Conservation (phyloP, 352 stramenopile species). For the Discostella stelligera region DNA sequence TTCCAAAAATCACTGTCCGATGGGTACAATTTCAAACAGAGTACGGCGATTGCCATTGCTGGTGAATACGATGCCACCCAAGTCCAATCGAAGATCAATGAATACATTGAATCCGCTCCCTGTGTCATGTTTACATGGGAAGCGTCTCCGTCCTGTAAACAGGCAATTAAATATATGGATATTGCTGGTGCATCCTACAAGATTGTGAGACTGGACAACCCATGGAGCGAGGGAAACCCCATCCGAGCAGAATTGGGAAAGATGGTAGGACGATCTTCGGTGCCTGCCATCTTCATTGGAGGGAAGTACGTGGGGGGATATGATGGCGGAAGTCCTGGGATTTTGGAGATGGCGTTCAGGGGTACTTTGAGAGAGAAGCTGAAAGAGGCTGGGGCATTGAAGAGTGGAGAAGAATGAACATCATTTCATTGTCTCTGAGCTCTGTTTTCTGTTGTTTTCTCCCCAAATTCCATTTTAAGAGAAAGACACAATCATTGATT, state of each 20-base stretch:
- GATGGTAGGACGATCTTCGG: constrained; percentile 51
- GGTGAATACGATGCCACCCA: constrained; percentile 57
- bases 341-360: constrained; percentile 71
- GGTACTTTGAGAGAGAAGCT: constrained; percentile 60
- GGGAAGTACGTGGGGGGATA: constrained; percentile 71
- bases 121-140: constrained; percentile 71
- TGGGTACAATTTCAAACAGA: constrained; percentile 57
- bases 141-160: constrained; percentile 61
- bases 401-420: neutral
- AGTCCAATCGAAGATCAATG: constrained; percentile 48
- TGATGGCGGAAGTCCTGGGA: constrained; percentile 61
- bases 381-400: constrained; percentile 48
- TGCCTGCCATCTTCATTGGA: constrained; percentile 67
- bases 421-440: too few relatives aligned
- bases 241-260: constrained; percentile 69
- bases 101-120: constrained; percentile 46
- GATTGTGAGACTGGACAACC: constrained; percentile 66
- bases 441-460: too few relatives aligned
- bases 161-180: constrained; percentile 64
- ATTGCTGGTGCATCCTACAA: constrained; percentile 52
- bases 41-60: constrained; percentile 45
- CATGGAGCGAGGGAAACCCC: constrained; percentile 64
- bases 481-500: too few relatives aligned
- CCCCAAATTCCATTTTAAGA: too few relatives aligned
- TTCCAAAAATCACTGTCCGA: constrained; percentile 46